phyloP scores from a whole-genome alignment of 192 early-diverging fungal species.

The Dispira parvispora region DNA sequence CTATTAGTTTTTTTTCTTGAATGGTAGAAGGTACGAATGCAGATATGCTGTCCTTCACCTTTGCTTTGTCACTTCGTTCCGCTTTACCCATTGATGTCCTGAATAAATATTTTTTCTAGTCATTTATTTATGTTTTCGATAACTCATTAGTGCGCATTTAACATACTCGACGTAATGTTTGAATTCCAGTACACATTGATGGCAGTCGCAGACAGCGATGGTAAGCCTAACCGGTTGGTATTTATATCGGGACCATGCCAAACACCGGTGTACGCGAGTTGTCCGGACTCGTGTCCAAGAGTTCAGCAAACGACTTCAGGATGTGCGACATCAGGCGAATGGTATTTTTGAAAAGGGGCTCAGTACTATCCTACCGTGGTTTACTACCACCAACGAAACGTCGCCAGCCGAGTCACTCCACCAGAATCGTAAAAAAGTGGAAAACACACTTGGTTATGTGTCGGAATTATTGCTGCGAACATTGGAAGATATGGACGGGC shows the following conservation, averaged over 20 bases:
- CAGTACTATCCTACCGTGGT: background rate
- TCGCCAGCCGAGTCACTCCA: background rate
- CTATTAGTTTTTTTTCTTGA: too few species aligned
- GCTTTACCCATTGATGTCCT: too few species aligned
- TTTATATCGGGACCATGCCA: background rate
- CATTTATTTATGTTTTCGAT: too few species aligned
- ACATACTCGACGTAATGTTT: too few species aligned
- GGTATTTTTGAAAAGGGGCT: background rate
- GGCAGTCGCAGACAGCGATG: too few species aligned
- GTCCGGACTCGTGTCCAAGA: background rate
- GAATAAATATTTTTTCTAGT: too few species aligned
- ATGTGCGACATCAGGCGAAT: background rate
- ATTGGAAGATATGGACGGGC: slow-evolving; percentile 5
- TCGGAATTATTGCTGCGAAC: slow-evolving; percentile 2
- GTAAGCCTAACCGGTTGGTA: background rate
- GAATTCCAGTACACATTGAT: too few species aligned
- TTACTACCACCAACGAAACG: background rate
- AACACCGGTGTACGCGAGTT: background rate
- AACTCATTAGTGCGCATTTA: too few species aligned
- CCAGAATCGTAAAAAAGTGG: background rate
- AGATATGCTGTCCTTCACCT: too few species aligned
- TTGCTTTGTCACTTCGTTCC: too few species aligned
- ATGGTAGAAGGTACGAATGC: too few species aligned
- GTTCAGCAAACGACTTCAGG: background rate
- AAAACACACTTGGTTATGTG: background rate